These are phyloP conservation scores for Pontederia crassipes DNA, from an alignment of 176 grass and related monocot species.

Conservation along the genomic window DNA sequence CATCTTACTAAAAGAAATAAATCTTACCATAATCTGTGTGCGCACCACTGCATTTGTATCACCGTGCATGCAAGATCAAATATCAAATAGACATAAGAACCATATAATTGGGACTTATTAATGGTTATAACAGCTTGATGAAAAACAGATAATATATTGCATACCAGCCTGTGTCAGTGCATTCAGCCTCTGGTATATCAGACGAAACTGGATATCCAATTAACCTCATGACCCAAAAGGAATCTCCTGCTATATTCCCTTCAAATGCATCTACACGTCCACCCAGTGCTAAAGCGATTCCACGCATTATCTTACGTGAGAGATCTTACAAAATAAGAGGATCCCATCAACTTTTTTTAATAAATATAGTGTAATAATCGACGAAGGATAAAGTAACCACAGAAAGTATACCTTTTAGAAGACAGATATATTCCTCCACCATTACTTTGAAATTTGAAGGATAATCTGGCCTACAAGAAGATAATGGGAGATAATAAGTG, in stretches of 20 bases:
- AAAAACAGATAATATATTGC: neutral
- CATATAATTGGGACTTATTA: neutral
- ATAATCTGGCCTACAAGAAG: constrained; percentile 47
- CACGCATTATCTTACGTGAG: constrained; percentile 89
- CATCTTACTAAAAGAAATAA: neutral
- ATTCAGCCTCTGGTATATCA: constrained; percentile 66
- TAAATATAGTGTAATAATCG: neutral
- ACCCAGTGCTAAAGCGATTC: constrained; percentile 83
- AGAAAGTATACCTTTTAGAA: constrained; percentile 44
- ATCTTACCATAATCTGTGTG: constrained; percentile 95
- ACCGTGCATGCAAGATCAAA: constrained; percentile 10
- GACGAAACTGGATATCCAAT: constrained; percentile 70
- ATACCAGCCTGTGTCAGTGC: constrained; percentile 79
- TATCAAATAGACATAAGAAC: constrained; percentile 4
- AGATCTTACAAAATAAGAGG: constrained; percentile 30
- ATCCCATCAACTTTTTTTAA: constrained; percentile 2
- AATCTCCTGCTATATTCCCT: constrained; percentile 41
- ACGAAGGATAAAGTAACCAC: constrained; percentile 3
- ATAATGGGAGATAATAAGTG: neutral
- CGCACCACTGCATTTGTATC: constrained; percentile 61
- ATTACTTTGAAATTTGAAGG: constrained; percentile 64
- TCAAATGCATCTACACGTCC: constrained; percentile 65
- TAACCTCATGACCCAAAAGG: constrained; percentile 74
- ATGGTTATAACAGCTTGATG: neutral
- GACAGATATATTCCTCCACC: constrained; percentile 58